Conservation (phyloP, 768 basidiomycete species). For the Cystoderma amianthinum region DNA sequence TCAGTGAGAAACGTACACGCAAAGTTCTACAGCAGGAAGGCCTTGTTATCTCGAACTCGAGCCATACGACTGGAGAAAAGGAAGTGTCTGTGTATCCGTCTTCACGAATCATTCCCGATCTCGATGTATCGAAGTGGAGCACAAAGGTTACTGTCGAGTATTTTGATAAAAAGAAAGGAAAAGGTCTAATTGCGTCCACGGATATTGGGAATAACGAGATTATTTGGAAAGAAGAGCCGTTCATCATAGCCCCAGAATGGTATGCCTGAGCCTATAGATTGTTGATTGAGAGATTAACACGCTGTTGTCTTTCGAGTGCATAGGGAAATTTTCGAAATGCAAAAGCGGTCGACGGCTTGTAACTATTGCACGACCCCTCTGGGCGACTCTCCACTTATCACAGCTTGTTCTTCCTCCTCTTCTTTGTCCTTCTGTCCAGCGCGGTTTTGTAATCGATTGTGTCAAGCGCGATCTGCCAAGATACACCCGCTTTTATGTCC, state of each 20-base stretch:
- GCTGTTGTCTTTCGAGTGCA: constrained; percentile 10
- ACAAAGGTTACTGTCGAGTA: constrained; percentile 57
- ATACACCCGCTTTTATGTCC: constrained; percentile 71
- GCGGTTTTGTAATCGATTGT: constrained; percentile 78
- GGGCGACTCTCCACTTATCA: constrained; percentile 34
- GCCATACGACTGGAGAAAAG: constrained; percentile 8
- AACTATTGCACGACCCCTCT: constrained; percentile 68
- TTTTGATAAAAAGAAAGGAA: constrained; percentile 70
- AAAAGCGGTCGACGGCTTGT: constrained; percentile 55
- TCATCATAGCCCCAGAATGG: constrained; percentile 78
- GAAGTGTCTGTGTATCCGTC: constrained; percentile 37
- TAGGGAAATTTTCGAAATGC: constrained; percentile 77
- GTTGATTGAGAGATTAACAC: background rate
- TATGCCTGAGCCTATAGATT: constrained; percentile 19
- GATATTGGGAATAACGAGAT: constrained; percentile 65
- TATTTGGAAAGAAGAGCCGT: constrained; percentile 84
- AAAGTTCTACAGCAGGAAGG: constrained; percentile 63
- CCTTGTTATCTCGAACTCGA: constrained; percentile 27
- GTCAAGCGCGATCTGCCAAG: constrained; percentile 55
- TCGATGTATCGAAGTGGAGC: constrained; percentile 61
- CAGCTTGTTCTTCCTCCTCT: constrained; percentile 45
- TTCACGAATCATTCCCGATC: constrained; percentile 55
- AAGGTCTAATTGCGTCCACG: constrained; percentile 72
- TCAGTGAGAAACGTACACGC: constrained; percentile 78
- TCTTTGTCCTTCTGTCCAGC: constrained; percentile 42